phyloP scores from a whole-genome alignment of 2,329 filamentous ascomycete species.

The Shiraia sp. region DNA sequence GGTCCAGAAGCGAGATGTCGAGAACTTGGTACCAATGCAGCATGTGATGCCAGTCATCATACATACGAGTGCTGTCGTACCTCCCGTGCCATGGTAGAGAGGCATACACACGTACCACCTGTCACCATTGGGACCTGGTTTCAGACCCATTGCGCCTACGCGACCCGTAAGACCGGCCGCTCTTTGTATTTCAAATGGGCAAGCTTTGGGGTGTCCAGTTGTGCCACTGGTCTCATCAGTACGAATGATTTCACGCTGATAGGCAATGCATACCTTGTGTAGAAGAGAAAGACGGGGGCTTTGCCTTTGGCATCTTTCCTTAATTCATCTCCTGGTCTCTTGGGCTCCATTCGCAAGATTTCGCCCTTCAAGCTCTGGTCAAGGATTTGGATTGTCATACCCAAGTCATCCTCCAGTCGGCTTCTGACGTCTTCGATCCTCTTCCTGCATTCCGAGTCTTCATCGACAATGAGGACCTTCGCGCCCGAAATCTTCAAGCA shows the following conservation, averaged over 20 bases:
- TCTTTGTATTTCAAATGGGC: constrained; percentile 60
- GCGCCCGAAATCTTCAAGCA: constrained; percentile 64
- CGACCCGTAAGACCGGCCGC: constrained; percentile 47
- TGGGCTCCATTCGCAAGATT: constrained; percentile 53
- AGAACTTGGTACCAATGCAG: constrained; percentile 70
- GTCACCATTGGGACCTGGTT: constrained; percentile 52
- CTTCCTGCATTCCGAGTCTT: constrained; percentile 54
- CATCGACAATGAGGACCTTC: constrained; percentile 52
- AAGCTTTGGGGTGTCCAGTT: constrained; percentile 75
- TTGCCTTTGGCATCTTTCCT: constrained; percentile 56
- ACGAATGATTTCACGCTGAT: not conserved
- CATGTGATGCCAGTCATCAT: constrained; percentile 61
- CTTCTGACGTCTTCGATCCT: constrained; percentile 59
- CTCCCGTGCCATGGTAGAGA: constrained; percentile 75
- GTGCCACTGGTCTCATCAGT: constrained; percentile 60
- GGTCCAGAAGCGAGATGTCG: constrained; percentile 69
- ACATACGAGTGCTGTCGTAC: constrained; percentile 60
- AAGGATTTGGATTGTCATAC: constrained; percentile 61
- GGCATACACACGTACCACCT: constrained; percentile 79
- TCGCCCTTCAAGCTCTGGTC: constrained; percentile 53
- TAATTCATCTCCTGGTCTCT: constrained; percentile 60
- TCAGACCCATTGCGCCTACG: constrained; percentile 40
- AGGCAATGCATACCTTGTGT: constrained; percentile 59
- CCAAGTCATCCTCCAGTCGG: constrained; percentile 58
- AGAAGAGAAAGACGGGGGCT: constrained; percentile 68